Percentiles rank a stretch among this genome's conserved stretches.
Conservation (phyloP, 2,329 filamentous ascomycete species). For the Ilyonectria sp. region DNA sequence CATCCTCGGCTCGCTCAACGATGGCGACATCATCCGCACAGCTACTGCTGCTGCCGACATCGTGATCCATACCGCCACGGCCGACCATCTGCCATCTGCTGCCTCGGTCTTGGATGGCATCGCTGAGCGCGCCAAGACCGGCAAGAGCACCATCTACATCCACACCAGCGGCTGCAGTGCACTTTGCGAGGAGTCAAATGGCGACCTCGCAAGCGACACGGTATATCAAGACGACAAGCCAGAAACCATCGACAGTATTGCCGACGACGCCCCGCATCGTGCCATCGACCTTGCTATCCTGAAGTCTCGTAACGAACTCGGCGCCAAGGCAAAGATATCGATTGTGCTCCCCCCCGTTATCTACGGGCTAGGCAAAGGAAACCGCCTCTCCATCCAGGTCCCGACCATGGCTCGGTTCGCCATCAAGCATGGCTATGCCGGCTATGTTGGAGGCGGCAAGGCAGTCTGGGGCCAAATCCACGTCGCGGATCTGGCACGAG, state of each 20-base stretch:
- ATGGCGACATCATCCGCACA: conserved; percentile 3
- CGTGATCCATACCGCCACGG: neutral
- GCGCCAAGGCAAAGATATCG: conserved; percentile 3
- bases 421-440: conserved; percentile 10
- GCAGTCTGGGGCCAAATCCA: conserved; percentile 6
- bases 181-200: conserved; percentile 1
- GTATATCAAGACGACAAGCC: conserved; percentile 4
- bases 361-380: neutral
- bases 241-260: conserved; percentile 1
- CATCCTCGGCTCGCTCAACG: neutral
- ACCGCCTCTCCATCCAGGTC: conserved; percentile 8
- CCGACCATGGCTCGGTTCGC: conserved; percentile 6
- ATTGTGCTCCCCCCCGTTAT: conserved; percentile 3
- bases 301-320: conserved; percentile 1
- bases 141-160: conserved; percentile 12
- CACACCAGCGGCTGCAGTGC: conserved; percentile 10
- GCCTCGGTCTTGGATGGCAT: conserved; percentile 8
- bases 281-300: conserved; percentile 9
- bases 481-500: conserved; percentile 9
- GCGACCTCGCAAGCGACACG: conserved; percentile 1
- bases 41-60: conserved; percentile 1
- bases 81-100: conserved; percentile 4
- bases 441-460: neutral
- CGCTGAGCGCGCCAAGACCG: conserved; percentile 3
- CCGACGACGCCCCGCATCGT: conserved; percentile 5